Evolutionary conservation across 805 yeast species (phyloP).

Genomic region (Saturnispora zaruensis): DNA sequence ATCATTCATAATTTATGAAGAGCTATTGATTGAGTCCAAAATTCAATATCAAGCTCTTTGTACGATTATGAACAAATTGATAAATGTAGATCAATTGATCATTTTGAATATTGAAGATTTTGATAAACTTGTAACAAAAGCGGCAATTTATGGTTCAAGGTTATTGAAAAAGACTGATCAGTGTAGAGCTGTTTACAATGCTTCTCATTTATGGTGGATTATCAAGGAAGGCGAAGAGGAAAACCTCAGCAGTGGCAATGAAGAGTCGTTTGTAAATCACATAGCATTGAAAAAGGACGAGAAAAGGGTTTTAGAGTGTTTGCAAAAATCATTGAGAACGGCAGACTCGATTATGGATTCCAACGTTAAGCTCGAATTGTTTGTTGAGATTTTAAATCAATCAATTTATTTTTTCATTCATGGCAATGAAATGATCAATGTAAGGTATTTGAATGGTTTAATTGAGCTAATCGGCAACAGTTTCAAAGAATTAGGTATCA

Average conservation of each 20-base stretch:
- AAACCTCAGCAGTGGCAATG: conserved; percentile 16
- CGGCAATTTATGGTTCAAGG: conserved; percentile 82
- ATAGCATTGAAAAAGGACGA: conserved; percentile 32
- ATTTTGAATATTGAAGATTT: conserved; percentile 48
- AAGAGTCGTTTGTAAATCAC: conserved; percentile 7
- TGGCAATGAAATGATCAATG: conserved; percentile 62
- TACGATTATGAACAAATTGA: conserved; percentile 38
- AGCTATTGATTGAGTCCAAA: conserved; percentile 40
- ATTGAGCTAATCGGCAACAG: conserved; percentile 73
- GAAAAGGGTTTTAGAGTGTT: conserved; percentile 81
- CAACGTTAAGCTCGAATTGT: conserved; percentile 65
- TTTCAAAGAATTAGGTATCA: conserved; percentile 29
- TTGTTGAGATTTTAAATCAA: conserved; percentile 82
- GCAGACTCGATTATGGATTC: conserved; percentile 92
- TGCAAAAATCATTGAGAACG: conserved; percentile 78
- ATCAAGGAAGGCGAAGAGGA: conserved; percentile 42
- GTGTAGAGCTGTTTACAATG: conserved; percentile 79
- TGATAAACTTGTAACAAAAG: conserved; percentile 72
- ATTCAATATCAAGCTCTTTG: conserved; percentile 42
- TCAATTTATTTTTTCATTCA: conserved; percentile 80
- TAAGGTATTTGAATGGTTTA: conserved; percentile 74
- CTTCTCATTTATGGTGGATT: conserved; percentile 94
- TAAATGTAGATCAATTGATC: conserved; percentile 35
- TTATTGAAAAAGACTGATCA: conserved; percentile 89
- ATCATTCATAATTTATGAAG: conserved; percentile 79